These are phyloP conservation scores for Colletotrichum sp. DNA, from an alignment of 2,329 filamentous ascomycete genomes.

Conservation along the genomic window DNA sequence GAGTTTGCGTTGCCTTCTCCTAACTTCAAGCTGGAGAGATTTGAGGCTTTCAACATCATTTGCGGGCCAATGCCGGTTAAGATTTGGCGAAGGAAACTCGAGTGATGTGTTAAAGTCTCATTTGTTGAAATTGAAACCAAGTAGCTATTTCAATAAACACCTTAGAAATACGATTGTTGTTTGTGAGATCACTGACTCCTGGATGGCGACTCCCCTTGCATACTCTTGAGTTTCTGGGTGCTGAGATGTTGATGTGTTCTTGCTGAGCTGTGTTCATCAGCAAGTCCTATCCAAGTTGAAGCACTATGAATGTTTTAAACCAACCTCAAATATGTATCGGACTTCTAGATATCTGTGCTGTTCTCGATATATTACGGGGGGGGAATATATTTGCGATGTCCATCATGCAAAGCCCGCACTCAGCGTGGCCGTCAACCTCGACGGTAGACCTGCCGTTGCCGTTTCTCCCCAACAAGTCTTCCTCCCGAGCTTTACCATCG, in stretches of 20 bases:
- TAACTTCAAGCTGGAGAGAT: neutral
- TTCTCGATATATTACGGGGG: neutral
- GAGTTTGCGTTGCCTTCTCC: constrained; percentile 36
- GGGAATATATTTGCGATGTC: neutral
- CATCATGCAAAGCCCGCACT: neutral
- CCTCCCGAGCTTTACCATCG: neutral
- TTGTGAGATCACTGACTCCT: neutral
- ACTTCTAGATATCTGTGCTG: neutral
- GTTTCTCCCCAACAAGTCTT: neutral
- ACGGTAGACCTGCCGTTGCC: neutral
- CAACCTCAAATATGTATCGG: accelerated
- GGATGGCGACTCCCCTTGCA: neutral
- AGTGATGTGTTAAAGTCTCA: neutral
- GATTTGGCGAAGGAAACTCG: constrained; percentile 2
- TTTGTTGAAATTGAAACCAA: neutral
- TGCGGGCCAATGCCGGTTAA: constrained; percentile 7
- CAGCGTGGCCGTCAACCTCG: neutral
- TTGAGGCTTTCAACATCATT: constrained; percentile 9
- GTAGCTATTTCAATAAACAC: neutral
- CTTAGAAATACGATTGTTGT: neutral
- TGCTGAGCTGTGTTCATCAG: neutral
- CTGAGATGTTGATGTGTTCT: neutral
- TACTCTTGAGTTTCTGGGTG: neutral
- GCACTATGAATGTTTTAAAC: neutral
- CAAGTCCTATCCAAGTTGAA: neutral